phyloP scores from a whole-genome alignment of 2,329 filamentous ascomycete genomes.

The Lasiodiplodia gonubiensis region DNA sequence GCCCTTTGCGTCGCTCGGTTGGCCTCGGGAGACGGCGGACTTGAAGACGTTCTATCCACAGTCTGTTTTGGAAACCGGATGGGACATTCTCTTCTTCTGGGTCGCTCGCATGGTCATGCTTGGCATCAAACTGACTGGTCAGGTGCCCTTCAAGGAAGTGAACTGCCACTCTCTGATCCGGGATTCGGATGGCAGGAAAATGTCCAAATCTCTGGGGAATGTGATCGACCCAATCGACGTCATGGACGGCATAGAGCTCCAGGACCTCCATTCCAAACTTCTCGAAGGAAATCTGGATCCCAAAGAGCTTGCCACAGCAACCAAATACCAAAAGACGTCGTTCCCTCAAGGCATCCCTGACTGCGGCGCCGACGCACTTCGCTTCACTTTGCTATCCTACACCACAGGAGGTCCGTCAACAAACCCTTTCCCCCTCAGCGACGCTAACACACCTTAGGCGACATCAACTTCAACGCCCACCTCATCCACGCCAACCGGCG shows the following conservation, averaged over 20 bases:
- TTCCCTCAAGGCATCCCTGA: constrained; percentile 95
- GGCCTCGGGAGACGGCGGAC: constrained; percentile 29
- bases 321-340: constrained; percentile 89
- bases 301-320: constrained; percentile 81
- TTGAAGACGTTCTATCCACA: constrained; percentile 23
- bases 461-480: constrained; percentile 88
- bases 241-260: constrained; percentile 81
- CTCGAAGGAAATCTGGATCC: constrained; percentile 80
- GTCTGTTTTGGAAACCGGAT: constrained; percentile 92
- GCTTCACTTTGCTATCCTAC: constrained; percentile 87
- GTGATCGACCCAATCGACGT: constrained; percentile 94
- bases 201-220: constrained; percentile 96
- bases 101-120: constrained; percentile 95
- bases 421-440: too few relatives aligned
- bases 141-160: constrained; percentile 93
- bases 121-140: constrained; percentile 85
- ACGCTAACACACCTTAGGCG: constrained; percentile 42
- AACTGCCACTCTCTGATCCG: constrained; percentile 94
- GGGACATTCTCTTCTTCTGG: constrained; percentile 97
- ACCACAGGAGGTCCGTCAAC: constrained; percentile 80
- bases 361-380: constrained; percentile 88
- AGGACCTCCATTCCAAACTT: constrained; percentile 81
- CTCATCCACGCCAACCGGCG: constrained; percentile 91
- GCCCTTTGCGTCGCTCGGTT: constrained; percentile 31
- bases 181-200: constrained; percentile 92